phyloP scores from a whole-genome alignment of 2,329 filamentous ascomycete genomes.

The Trichoderma guizhouense region DNA sequence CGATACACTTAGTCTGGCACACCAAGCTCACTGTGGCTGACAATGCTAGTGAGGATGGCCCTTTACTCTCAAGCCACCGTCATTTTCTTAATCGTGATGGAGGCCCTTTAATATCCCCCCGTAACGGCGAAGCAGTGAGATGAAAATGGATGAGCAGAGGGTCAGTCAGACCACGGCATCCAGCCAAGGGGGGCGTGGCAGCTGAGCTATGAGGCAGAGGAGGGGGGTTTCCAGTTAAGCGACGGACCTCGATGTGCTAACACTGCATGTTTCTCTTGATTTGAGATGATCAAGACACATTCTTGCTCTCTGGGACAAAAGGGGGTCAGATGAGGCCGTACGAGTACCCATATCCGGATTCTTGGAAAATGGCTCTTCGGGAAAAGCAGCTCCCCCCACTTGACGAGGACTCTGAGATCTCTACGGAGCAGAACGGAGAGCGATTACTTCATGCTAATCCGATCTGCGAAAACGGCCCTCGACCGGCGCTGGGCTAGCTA shows the following conservation, averaged over 20 bases:
- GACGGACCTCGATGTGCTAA: neutral
- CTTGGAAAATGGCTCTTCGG: neutral
- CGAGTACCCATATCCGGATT: neutral
- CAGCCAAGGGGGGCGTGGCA: neutral
- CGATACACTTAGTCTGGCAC: neutral
- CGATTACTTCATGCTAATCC: neutral
- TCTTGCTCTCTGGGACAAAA: neutral
- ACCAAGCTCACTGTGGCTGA: slow-evolving; percentile 11
- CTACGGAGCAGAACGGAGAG: neutral
- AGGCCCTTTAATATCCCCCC: neutral
- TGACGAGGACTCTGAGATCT: neutral
- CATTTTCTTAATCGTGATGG: slow-evolving; percentile 10
- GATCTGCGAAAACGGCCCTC: neutral
- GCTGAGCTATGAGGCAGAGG: neutral
- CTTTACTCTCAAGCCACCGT: slow-evolving; percentile 9
- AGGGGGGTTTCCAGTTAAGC: neutral
- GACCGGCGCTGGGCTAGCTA: neutral
- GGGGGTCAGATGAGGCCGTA: neutral
- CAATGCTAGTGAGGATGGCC: neutral
- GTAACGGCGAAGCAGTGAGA: neutral
- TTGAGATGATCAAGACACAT: neutral
- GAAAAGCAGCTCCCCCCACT: slow-evolving; percentile 2
- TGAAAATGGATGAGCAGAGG: neutral
- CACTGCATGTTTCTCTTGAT: neutral
- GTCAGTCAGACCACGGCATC: neutral